phyloP scores from a whole-genome alignment of 2,329 filamentous ascomycete genomes.

The Teratosphaeria viscida region DNA sequence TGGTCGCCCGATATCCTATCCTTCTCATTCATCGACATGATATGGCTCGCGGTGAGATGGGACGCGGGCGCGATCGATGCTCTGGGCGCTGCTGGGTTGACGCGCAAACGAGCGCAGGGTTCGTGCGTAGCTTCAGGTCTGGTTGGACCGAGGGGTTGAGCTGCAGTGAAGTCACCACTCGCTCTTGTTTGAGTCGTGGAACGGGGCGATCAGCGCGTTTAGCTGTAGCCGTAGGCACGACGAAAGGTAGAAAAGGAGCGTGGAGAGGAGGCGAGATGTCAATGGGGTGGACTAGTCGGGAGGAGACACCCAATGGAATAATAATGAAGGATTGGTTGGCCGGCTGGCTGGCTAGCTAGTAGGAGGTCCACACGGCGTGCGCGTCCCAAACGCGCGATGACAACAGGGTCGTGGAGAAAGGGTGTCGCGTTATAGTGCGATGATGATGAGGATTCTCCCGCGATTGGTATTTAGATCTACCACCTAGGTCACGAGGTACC shows the following conservation, averaged over 20 bases:
- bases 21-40: slow-evolving; percentile 59
- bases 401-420: not conserved
- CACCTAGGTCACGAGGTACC: not conserved
- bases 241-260: not conserved
- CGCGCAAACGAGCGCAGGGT: not conserved
- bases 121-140: not conserved
- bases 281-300: not conserved
- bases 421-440: not conserved
- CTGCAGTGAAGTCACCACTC: too few relatives aligned
- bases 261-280: not conserved
- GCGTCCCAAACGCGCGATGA: too few relatives aligned
- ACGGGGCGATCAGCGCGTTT: not conserved
- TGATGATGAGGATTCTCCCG: too few relatives aligned
- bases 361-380: too few relatives aligned
- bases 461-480: not conserved
- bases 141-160: not conserved
- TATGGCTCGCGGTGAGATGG: not conserved
- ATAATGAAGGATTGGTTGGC: not conserved
- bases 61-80: not conserved
- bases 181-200: not conserved
- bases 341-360: too few relatives aligned
- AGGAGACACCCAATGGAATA: not conserved
- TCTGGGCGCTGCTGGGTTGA: not conserved
- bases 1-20: slow-evolving; percentile 71
- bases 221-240: not conserved